Evolutionary conservation across 2,329 filamentous ascomycete genomes (phyloP), one percentile per base, ranked within the genome.

Genomic region (Camillea tinctor): DNA sequence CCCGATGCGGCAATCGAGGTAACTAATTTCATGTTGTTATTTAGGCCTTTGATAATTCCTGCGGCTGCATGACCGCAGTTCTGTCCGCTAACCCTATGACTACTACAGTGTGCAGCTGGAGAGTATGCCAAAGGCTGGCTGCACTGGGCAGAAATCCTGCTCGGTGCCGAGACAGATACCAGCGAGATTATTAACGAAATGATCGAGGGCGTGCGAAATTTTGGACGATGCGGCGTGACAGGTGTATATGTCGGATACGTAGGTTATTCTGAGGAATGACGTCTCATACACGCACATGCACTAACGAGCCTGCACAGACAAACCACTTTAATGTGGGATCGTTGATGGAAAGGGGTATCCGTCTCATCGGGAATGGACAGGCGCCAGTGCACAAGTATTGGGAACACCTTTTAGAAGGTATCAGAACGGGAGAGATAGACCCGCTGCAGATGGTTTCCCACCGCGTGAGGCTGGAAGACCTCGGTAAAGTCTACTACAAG

Each of bases 251-350:
- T 85, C 24, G 84, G 84, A 60, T 87, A 84, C 63, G 82, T 84
- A 66, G 72, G 81, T 76, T 8, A 24, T n/a, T 7, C 2, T n/a
- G 36, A n/a, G 3, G 36, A n/a, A n/a, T n/a, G 8, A 30, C 40
- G 19, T 40, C 21, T 51, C 55, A 8, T 22, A 20, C 20, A 9
- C 20, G 7, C 30, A n/a, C 36, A n/a, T 17, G 5, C 17, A 17
- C 36, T 44, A n/a, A 53, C 51, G 9, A 6, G n/a, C n/a, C 23
- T 2, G n/a, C n/a, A 30, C 64, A 88, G 83, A 91, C 88, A 21
- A 93, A 92, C 75, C 89, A 92, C 74, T 91, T 94, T 80, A 92
- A 92, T 75, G 88, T 94, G 66, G 91, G 92, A 9, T 88, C 90
- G 0, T 72, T 96, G 15, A 96, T 96, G 92, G 87, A 96, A 76